Base-by-base conservation (phyloP, 2,329 filamentous ascomycete species). In the Metarhizium rileyi region DNA sequence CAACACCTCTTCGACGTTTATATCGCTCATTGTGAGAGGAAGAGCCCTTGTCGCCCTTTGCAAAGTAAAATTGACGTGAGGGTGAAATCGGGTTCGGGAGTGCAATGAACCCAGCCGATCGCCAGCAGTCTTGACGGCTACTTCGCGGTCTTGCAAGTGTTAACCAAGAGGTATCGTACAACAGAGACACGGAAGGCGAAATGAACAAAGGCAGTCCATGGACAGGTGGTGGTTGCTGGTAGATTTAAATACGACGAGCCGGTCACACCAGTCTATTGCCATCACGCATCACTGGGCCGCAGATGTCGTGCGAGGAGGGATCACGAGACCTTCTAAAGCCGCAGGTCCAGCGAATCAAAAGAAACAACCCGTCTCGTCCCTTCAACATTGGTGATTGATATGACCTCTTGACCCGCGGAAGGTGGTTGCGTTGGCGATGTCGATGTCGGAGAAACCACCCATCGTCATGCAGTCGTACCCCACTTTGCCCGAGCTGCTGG, bases 1-100 rank as follows among this genome's bases (percentile, higher is more conserved):
- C 41, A 80, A 67, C 27, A 76, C 63, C 52, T 73, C 70, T 49
- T 79, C 76, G 8, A 80, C 74, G 48, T 80, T 67, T 38, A 80
- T 70, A 54, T 77, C 68, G 27, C 73, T 71, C 72, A 77, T 77
- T 25, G 36, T 27, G 35, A 41, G 22, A 18, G n/a, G n/a, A 23
- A 14, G 10, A 33, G 2, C 10, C 27, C 10, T 28, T 5, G 10
- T 28, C 27, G 27, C 5, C 27, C n/a, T n/a, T n/a, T n/a, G n/a
- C n/a, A n/a, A n/a, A n/a, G n/a, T n/a, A n/a, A n/a, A n/a, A n/a
- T n/a, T n/a, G n/a, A n/a, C n/a, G n/a, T n/a, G n/a, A n/a, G n/a
- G n/a, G n/a, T n/a, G n/a, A n/a, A n/a, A n/a, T n/a, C n/a, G n/a
- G n/a, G n/a, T n/a, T n/a, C n/a, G n/a, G n/a, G n/a, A n/a, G n/a